A percentile compares a stretch with the other conserved stretches of the same genome.
Conservation (phyloP, 345 rosid species). For the Corchorus capsularis region DNA sequence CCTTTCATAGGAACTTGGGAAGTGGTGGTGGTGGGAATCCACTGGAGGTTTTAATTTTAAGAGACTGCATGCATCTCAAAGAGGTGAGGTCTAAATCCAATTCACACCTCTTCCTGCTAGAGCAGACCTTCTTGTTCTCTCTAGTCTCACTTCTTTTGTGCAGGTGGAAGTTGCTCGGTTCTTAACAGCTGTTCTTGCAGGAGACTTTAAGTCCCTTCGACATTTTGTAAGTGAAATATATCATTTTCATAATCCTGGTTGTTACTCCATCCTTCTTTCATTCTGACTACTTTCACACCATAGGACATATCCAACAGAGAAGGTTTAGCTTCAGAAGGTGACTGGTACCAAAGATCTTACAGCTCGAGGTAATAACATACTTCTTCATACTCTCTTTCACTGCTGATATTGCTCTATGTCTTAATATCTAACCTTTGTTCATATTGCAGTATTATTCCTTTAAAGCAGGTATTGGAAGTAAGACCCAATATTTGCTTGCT, state of each 20-base stretch:
- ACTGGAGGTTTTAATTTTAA: slow-evolving; percentile 70
- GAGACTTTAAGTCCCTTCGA: slow-evolving; percentile 68
- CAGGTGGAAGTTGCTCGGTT: slow-evolving; percentile 77
- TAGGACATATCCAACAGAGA: slow-evolving; percentile 84
- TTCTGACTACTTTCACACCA: slow-evolving; percentile 17
- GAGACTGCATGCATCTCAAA: slow-evolving; percentile 75
- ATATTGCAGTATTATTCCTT: slow-evolving; percentile 58
- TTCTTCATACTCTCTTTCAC: slow-evolving; percentile 1
- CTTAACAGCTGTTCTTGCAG: slow-evolving; percentile 54
- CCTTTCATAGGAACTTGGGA: slow-evolving; percentile 60
- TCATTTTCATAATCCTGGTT: background rate
- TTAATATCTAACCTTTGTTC: slow-evolving; percentile 15
- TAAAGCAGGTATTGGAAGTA: slow-evolving; percentile 67
- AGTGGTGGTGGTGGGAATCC: slow-evolving; percentile 46
- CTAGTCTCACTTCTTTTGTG: slow-evolving; percentile 16
- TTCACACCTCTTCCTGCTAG: background rate
- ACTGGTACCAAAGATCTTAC: slow-evolving; percentile 58
- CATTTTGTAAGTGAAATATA: slow-evolving; percentile 58
- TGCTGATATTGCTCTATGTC: slow-evolving; percentile 10
- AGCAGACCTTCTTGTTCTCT: background rate
- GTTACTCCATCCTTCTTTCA: slow-evolving; percentile 19
- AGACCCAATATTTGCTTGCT: slow-evolving; percentile 70
- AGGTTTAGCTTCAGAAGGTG: slow-evolving; percentile 63
- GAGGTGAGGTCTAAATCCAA: slow-evolving; percentile 50
- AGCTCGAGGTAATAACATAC: slow-evolving; percentile 45